phyloP scores from a whole-genome alignment of 192 early-diverging fungal species.

The Coemansia sp. region DNA sequence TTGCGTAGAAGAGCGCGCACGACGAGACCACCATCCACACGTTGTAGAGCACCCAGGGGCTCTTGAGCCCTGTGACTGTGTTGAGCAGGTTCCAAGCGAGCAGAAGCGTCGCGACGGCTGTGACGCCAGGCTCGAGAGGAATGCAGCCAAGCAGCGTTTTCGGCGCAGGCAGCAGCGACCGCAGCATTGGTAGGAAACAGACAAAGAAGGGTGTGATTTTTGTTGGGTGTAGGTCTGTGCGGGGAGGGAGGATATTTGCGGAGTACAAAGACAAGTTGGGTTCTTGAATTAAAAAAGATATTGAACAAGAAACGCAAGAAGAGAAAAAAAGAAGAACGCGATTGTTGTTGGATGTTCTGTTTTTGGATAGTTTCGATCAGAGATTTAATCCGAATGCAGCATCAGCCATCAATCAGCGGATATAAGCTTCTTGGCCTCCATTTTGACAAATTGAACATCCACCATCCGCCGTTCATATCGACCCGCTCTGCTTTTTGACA shows the following conservation, averaged over 20 bases:
- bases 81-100: conserved; percentile 26
- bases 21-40: conserved; percentile 47
- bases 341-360: no score
- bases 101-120: background rate
- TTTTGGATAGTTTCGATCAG: no score
- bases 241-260: background rate
- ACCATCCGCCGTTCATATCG: no score
- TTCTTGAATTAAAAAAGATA: background rate
- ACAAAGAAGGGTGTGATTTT: no score
- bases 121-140: conserved; percentile 19
- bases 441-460: no score
- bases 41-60: conserved; percentile 36
- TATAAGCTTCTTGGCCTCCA: no score
- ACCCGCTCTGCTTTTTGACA: background rate
- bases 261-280: background rate
- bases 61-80: conserved; percentile 16
- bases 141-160: conserved; percentile 25
- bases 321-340: background rate
- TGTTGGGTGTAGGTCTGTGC: no score
- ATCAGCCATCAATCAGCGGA: no score
- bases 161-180: conserved; percentile 22
- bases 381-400: no score
- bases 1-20: conserved; percentile 40
- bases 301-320: background rate
- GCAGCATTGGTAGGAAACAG: conserved; percentile 14